A percentile compares a stretch with the other conserved stretches of the same genome.
Conservation (phyloP, 257 asterid genomes). For the Phtheirospermum japonicum region DNA sequence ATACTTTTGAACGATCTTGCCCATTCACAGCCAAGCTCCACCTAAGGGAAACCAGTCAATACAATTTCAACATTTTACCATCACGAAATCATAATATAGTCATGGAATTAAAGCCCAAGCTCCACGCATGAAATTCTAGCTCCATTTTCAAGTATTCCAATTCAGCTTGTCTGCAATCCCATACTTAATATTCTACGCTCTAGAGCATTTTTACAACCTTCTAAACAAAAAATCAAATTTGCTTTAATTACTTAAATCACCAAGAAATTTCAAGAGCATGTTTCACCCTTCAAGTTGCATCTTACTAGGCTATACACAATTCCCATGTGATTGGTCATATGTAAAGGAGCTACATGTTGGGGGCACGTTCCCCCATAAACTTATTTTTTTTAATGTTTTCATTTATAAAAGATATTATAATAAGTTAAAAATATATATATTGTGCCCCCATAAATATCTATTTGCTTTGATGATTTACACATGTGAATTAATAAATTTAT, state of each 20-base stretch:
- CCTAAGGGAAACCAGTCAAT: neutral
- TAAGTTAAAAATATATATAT: too few relatives aligned
- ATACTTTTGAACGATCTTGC: neutral
- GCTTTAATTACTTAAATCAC: neutral
- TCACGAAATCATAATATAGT: neutral
- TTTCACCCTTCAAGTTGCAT: conserved; percentile 10
- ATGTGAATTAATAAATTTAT: too few relatives aligned
- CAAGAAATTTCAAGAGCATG: conserved; percentile 1
- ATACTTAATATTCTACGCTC: neutral
- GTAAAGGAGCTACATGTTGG: too few relatives aligned
- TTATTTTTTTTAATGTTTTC: too few relatives aligned
- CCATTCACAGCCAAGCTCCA: neutral
- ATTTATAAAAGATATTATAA: too few relatives aligned
- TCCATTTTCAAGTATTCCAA: neutral
- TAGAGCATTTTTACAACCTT: conserved; percentile 6
- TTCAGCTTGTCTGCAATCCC: conserved; percentile 5
- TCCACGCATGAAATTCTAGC: neutral
- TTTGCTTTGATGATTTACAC: too few relatives aligned
- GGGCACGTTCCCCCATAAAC: too few relatives aligned
- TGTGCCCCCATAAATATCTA: too few relatives aligned
- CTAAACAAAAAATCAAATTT: conserved; percentile 6
- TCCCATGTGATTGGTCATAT: too few relatives aligned
- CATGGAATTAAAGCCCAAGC: neutral
- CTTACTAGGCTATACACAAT: neutral
- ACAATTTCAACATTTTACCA: neutral